Conservation (phyloP, 805 yeast species). For the Helenozyma baotianmanensis region DNA sequence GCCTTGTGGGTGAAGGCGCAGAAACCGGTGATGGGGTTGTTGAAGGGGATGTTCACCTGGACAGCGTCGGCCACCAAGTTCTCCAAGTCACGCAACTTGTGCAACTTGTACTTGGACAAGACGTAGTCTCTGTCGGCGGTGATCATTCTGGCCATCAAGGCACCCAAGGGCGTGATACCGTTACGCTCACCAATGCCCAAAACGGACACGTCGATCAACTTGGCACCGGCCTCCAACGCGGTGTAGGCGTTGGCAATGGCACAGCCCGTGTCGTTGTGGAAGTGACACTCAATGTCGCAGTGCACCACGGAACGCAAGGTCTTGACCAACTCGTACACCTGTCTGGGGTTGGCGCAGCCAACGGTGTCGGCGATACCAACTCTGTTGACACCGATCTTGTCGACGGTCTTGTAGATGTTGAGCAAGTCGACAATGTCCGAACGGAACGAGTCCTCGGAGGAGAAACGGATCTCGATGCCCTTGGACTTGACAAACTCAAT, state of each 20-base stretch:
- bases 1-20: constrained; percentile 65
- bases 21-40: constrained; percentile 61
- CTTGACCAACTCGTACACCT: constrained; percentile 55
- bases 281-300: constrained; percentile 59
- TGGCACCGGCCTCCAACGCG: constrained; percentile 61
- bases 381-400: constrained; percentile 57
- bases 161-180: constrained; percentile 60
- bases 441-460: constrained; percentile 58
- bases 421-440: constrained; percentile 56
- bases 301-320: constrained; percentile 53
- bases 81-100: constrained; percentile 54
- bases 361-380: constrained; percentile 63
- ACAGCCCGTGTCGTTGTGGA: constrained; percentile 63
- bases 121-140: constrained; percentile 58
- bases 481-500: constrained; percentile 57
- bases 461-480: constrained; percentile 55
- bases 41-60: constrained; percentile 55
- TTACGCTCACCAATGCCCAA: constrained; percentile 63
- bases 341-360: constrained; percentile 63
- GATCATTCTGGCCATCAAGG: constrained; percentile 60
- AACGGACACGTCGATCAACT: constrained; percentile 53
- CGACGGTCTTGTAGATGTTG: constrained; percentile 56
- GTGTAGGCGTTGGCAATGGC: constrained; percentile 62
- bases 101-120: constrained; percentile 51
- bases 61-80: constrained; percentile 57